Evolutionary conservation across 495 filamentous ascomycete species (phyloP), one percentile per base, ranked within the genome.

Genomic region (Monascus purpureus): DNA sequence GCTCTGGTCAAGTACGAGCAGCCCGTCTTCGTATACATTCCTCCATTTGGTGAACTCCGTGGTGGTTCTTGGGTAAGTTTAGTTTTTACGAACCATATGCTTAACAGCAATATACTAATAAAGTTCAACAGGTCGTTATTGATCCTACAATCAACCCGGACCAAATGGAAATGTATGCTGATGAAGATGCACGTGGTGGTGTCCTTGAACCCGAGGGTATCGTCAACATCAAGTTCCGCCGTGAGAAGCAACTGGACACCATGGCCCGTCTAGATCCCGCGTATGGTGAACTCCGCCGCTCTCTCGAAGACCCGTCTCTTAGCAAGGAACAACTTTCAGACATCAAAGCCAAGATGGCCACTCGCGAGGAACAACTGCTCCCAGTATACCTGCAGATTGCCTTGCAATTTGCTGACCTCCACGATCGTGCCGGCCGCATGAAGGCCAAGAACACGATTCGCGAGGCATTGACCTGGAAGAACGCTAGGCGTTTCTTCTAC

Each of bases 91-190:
- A 4, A 16, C 31, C 5, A 17, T 41, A 14, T 28, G 6, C 25
- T 14, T 2, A 25, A 13, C 11, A 20, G 3, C 11, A 25, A 41
- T 36, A 53, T 65, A 46, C 61, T 52, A 34, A n/a, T n/a, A n/a
- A n/a, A n/a, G n/a, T n/a, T n/a, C n/a, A 46, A 15, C 36, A 73
- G 67, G 90, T 97, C 50, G 90, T 97, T 32, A 80, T 97, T 40
- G 90, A 97, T 55, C 90, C 90, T 15, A 95, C 90, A 31, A 97
- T 97, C 65, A 96, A 96, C 68, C 72, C 82, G 9, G 73, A 83
- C 38, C 77, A 75, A 50, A 97, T 97, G 90, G 90, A 97, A 61
- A 97, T 97, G 90, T 97, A 97, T 53, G 90, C 90, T 32, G 90
- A 97, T 49, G 84, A 86, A 38, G 90, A 97, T 27, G 60, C 90